Base-by-base conservation (phyloP, 2,329 filamentous ascomycete species). In the Lasiodiplodia sp. region DNA sequence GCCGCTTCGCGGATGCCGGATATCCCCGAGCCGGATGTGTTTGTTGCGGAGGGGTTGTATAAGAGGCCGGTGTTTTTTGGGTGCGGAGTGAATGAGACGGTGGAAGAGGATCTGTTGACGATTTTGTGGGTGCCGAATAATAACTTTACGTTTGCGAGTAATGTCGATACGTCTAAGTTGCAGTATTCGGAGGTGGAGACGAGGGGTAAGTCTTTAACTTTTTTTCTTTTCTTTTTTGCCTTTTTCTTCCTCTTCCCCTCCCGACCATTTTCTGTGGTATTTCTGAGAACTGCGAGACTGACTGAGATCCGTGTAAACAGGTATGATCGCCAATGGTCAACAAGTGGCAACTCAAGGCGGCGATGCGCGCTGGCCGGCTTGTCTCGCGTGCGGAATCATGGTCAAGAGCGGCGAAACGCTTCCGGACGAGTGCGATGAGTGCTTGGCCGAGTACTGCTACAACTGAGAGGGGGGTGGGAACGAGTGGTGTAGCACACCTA, bases 11-110 rank as follows among this genome's bases (percentile, higher is more conserved):
- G 84, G 23, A 90, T 91, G 82, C 89, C 89, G 1, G 76, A 80
- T 65, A 82, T 91, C 12, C 89, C 89, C 0, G 82, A 84, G 73
- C 81, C 79, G 58, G 78, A 83, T 71, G 87, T 85, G 1, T 90
- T 90, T 73, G 73, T 88, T 72, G 84, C 86, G 73, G 78, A 86
- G 12, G 86, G 86, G 21, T 80, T 90, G 69, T 90, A 90, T 81
- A 80, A 82, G 68, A 82, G 83, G 47, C 88, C 89, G 0, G 84
- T 84, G 63, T 91, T 91, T 76, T 91, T 97, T 31, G 67, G 67
- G 16, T 68, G 78, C 87, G 25, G 25, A 3, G 25, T 28, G 23
- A 3, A 16, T 7, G 40, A 2, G 11, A n/a, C 7, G 18, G 14
- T 2, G 0, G 40, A 2, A 0, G 40, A 44, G 5, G 44, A 57